These are phyloP conservation scores for Aspergillus pseudonomiae DNA, from an alignment of 2,329 filamentous ascomycete species.

Conservation along the genomic window DNA sequence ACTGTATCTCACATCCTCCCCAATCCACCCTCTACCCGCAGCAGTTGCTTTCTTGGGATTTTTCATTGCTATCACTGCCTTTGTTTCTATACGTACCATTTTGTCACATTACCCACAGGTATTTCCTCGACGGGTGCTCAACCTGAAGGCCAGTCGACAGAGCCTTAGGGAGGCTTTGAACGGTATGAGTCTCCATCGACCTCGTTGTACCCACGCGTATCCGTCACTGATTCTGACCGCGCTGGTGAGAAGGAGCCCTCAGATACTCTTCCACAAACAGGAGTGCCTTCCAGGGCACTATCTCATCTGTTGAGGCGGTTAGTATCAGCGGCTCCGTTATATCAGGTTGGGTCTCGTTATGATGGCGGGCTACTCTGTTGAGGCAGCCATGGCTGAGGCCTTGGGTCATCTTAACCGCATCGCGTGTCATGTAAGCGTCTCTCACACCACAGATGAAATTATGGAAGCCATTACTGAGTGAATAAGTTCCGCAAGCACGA, in stretches of 20 bases:
- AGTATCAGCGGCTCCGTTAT: constrained; percentile 1
- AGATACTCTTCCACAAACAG: constrained; percentile 1
- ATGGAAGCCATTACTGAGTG: not conserved
- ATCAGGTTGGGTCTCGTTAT: constrained; percentile 2
- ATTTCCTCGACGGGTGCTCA: not conserved
- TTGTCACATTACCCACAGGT: not conserved
- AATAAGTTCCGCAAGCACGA: constrained; percentile 34
- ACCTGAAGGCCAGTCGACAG: not conserved
- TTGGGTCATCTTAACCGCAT: constrained; percentile 31
- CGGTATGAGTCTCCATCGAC: constrained; percentile 5
- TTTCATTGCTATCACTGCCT: not conserved
- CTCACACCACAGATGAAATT: not conserved
- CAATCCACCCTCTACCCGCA: not conserved
- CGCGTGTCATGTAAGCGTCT: constrained; percentile 29
- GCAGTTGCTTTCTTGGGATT: not conserved
- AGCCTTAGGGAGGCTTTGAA: constrained; percentile 9
- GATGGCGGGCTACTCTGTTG: constrained; percentile 26
- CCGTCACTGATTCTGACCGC: not conserved
- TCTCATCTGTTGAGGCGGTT: not conserved
- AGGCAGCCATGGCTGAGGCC: constrained; percentile 34
- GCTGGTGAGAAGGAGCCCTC: not conserved
- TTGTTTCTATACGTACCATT: constrained; percentile 5
- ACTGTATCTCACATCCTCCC: not conserved
- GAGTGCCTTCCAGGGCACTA: constrained; percentile 2
- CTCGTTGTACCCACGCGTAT: not conserved